Conservation (phyloP, 495 filamentous ascomycete species). For the Hypoxylon fuscum region DNA sequence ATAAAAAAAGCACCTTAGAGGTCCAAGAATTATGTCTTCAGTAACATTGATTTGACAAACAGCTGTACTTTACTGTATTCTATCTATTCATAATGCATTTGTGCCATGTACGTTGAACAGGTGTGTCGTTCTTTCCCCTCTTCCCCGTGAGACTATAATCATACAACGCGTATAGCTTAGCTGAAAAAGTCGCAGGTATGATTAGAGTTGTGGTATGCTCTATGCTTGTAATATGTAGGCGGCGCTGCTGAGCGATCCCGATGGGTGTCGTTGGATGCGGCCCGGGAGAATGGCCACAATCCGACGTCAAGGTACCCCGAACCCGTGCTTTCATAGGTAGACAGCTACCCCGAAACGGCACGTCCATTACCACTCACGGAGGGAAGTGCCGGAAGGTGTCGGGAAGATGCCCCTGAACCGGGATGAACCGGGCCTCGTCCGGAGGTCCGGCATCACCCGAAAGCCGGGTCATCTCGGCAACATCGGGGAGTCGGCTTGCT, state of each 20-base stretch:
- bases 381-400: constrained; percentile 13
- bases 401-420: constrained; percentile 12
- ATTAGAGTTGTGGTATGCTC: no score
- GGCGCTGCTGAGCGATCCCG: background rate
- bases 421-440: constrained; percentile 20
- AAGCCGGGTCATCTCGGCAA: constrained; percentile 29
- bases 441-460: constrained; percentile 31
- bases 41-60: no score
- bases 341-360: background rate
- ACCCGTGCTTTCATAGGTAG: background rate
- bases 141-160: no score
- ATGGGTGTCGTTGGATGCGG: background rate
- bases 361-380: background rate
- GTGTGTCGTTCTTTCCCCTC: no score
- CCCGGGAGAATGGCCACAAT: background rate
- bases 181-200: no score
- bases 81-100: no score
- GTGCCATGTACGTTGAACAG: no score
- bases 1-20: no score
- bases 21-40: no score
- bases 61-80: no score
- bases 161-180: no score
- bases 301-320: constrained; percentile 1
- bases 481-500: background rate
- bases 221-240: no score